These are phyloP conservation scores for Globisporangium okanoganense DNA, from an alignment of 352 stramenopile genomes.

Conservation along the genomic window DNA sequence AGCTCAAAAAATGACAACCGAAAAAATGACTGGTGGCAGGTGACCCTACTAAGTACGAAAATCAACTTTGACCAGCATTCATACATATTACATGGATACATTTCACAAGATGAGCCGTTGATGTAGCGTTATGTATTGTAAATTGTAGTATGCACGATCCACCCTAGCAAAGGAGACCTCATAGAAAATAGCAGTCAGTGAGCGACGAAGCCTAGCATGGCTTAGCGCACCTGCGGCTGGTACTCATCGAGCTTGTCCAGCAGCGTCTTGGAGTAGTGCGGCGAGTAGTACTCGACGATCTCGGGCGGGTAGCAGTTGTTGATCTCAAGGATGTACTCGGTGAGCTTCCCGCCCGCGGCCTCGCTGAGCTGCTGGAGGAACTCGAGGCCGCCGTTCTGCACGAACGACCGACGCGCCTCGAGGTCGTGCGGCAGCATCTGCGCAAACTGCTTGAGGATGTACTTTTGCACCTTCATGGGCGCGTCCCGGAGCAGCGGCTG, in stretches of 20 bases:
- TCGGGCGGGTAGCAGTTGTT: constrained; percentile 96
- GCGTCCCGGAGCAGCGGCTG: constrained; percentile 91
- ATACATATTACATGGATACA: not conserved
- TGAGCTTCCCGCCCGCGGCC: constrained; percentile 90
- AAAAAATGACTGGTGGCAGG: constrained; percentile 13
- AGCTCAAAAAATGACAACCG: not conserved
- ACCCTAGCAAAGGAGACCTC: not conserved
- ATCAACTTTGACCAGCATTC: not conserved
- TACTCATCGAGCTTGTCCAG: constrained; percentile 96
- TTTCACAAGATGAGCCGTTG: no score
- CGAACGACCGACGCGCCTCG: constrained; percentile 89
- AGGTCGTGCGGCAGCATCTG: constrained; percentile 93
- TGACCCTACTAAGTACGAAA: constrained; percentile 4
- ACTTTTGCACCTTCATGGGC: constrained; percentile 95
- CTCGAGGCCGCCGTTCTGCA: constrained; percentile 92
- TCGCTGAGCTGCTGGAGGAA: constrained; percentile 92
- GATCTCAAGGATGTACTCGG: constrained; percentile 94
- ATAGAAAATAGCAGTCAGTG: not conserved
- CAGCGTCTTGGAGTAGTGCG: constrained; percentile 95
- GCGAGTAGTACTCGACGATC: constrained; percentile 96
- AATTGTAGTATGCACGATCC: not conserved
- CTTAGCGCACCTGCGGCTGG: constrained; percentile 83
- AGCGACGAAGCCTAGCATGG: no score
- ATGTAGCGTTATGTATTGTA: no score
- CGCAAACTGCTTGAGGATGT: constrained; percentile 95